Evolutionary conservation across 768 basidiomycete species (phyloP), one percentile per base, ranked within the genome.

Genomic region (Sistotremastrum suecicum): DNA sequence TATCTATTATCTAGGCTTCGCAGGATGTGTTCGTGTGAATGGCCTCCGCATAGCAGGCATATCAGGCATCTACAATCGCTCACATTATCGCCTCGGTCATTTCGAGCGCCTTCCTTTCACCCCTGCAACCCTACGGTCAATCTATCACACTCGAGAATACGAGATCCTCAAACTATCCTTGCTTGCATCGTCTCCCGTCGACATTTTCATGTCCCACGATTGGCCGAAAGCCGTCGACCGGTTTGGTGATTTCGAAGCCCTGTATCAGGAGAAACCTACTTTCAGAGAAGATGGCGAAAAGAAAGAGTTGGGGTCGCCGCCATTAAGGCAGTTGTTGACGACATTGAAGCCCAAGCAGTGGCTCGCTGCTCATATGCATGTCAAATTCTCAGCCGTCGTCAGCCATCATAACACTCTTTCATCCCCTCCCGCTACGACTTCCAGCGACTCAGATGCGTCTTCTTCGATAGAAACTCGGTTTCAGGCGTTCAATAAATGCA

Each of bases 1-100:
- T 57, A 92, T 99, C 44, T 99, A 95, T 63, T 98, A 86, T 60
- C 74, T 99, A 3, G 95, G 95, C 0, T 76, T 82, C 56, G 89
- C 91, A 2, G 92, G 92, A 0, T 86, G 84, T 44, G 71, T 99
- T 0, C 75, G 81, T 35, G 78, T 95, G 29, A 83, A 94, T 54
- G 92, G 91, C 0, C 51, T 97, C 28, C 74, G 88, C 5, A 85
- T 99, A 39, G 80, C 84, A 20, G 95, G 95, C 3, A 78, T 82
- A 3, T 94, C 89, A 7, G 94, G 95, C 29, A 98, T 97, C 44
- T 95, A 80, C 67, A 90, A 90, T 52, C 58, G 53, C 5, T 55
- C 60, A 42, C 63, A 70, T 52, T 71, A 66, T 47, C 51, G 48
- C 43, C 7, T 50, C 86, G 84, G 92, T 7, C 75, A 89, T 56